Conservation (phyloP, 208 protist species). For the Leishmania major region DNA sequence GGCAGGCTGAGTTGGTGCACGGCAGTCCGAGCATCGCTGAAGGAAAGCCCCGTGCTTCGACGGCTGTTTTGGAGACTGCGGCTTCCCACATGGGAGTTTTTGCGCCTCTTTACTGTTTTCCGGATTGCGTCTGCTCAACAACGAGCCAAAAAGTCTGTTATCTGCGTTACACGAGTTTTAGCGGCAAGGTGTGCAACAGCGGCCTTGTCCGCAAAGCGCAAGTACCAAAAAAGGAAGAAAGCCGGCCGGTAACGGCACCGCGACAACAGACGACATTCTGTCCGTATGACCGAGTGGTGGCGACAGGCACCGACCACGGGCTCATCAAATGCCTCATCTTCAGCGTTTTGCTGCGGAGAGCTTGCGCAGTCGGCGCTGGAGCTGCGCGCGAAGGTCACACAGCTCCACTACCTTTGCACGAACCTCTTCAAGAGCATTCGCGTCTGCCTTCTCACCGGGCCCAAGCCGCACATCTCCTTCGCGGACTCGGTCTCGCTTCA, state of each 20-base stretch:
- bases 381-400: constrained; percentile 25
- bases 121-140: background rate
- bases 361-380: constrained; percentile 18
- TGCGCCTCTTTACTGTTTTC: background rate
- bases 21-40: background rate
- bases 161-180: background rate
- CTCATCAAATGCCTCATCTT: background rate
- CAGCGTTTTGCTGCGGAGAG: background rate
- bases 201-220: background rate
- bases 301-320: background rate
- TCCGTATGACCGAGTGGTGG: background rate
- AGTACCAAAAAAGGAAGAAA: background rate
- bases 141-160: background rate
- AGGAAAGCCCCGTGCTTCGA: background rate
- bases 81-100: background rate
- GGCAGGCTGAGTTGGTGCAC: background rate
- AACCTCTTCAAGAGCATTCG: constrained; percentile 8
- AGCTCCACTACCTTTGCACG: constrained; percentile 40
- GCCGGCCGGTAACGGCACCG: background rate
- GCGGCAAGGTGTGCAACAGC: background rate
- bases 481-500: constrained; percentile 7
- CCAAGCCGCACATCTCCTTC: background rate
- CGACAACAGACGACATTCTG: background rate
- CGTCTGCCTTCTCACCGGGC: background rate
- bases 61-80: background rate